Evolutionary conservation across 108 stramenopile species (phyloP), one percentile per base, ranked within the genome.

Genomic region (Cyclostephanos tholiformis): DNA sequence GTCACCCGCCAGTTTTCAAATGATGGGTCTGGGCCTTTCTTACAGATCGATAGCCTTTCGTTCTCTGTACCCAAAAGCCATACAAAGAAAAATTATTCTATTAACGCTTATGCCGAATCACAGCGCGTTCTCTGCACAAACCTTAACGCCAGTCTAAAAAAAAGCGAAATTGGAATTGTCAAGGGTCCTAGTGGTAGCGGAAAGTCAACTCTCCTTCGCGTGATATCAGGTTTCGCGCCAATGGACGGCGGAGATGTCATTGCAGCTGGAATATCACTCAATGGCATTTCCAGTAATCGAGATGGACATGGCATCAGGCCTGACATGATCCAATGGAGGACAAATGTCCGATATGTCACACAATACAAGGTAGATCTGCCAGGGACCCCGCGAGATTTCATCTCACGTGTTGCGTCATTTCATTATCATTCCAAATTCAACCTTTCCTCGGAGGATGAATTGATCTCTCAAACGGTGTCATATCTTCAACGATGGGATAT

Each of bases 161-260:
- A 76, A 67, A 75, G 81, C 52, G 81, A 68, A 49, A 82, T 82
- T 23, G 81, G 74, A 32, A 72, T 82, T 25, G 75, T 82, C 11
- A 49, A 52, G 1, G 81, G 81, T 6, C 64, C 38, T n/a, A 75
- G 73, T n/a, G 81, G 95, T 2, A 62, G 48, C 29, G 95, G 95
- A 38, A 95, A 95, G 65, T 85, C 88, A 1, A 91, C 90, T 38
- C 39, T 95, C 0, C 76, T 95, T 26, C 89, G 91, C 27, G 73
- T 84, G 4, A 58, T 95, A 19, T 83, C 82, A 10, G 90, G 86
- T 16, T 80, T 95, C 48, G 78, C 73, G 65, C 83, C 85, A 22
- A 44, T 80, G 52, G 83, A 74, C 69, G 57, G 67, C 20, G 65
- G 81, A 35, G 75, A 71, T 29, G 46, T 75, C 19, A 20, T 51